These are phyloP conservation scores for Solidago caesia DNA, from an alignment of 129 eudicot species.

Conservation along the genomic window DNA sequence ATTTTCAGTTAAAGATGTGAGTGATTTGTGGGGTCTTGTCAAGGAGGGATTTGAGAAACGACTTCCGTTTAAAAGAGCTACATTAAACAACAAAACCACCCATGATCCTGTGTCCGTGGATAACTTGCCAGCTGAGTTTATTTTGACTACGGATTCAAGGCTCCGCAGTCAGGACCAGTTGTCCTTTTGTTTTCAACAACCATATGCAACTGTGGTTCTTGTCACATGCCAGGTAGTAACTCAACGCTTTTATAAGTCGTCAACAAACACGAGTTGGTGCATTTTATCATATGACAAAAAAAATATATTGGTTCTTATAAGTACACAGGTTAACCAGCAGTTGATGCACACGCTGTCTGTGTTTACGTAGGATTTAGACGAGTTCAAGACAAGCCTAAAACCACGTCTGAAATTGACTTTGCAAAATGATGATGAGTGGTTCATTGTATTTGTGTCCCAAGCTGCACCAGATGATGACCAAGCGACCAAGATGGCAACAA, in stretches of 20 bases:
- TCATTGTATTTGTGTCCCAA: conserved; percentile 84
- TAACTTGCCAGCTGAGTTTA: conserved; percentile 67
- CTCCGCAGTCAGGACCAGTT: conserved; percentile 78
- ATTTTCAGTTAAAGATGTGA: conserved; percentile 87
- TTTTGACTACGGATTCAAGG: conserved; percentile 83
- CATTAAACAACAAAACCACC: conserved; percentile 80
- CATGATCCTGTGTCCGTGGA: conserved; percentile 72
- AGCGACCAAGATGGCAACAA: conserved; percentile 80
- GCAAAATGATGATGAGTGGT: conserved; percentile 98
- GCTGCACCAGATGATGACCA: conserved; percentile 76
- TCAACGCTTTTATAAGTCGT: background rate
- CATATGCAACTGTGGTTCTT: conserved; percentile 86
- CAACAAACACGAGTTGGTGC: background rate
- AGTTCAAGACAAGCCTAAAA: conserved; percentile 83
- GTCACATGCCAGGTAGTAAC: conserved; percentile 82
- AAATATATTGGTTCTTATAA: too few species aligned
- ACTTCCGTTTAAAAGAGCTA: conserved; percentile 71
- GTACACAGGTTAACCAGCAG: background rate
- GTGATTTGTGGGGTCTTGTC: conserved; percentile 86
- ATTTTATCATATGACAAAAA: background rate
- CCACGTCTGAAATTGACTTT: conserved; percentile 88
- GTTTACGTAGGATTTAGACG: conserved; percentile 79
- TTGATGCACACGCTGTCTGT: background rate
- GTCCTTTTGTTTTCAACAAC: conserved; percentile 91
- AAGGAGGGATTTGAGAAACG: conserved; percentile 74